Percentiles rank a stretch among this genome's conserved stretches.
Evolutionary conservation across 108 stramenopile species (phyloP).

Genomic region (Nannochloropsis salina): DNA sequence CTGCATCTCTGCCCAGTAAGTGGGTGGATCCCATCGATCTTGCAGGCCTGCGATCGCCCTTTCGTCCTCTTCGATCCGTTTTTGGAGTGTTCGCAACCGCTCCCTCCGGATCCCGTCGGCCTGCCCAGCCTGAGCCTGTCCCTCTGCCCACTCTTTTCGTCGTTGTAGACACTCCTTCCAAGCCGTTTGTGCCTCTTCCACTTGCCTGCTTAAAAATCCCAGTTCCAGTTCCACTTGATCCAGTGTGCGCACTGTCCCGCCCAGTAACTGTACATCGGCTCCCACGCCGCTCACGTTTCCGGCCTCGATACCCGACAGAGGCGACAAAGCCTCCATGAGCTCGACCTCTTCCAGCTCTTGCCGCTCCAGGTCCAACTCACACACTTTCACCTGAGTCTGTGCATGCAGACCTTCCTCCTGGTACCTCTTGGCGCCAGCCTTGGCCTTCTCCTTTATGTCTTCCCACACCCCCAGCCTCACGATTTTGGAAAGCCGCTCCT

Average conservation of each 20-base stretch:
- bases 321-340: background rate
- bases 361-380: background rate
- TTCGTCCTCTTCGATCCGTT: background rate
- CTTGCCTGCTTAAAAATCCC: background rate
- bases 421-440: background rate
- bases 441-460: background rate
- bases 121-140: background rate
- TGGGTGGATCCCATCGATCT: background rate
- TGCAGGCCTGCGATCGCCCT: background rate
- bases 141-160: background rate
- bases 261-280: background rate
- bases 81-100: background rate
- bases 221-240: background rate
- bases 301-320: background rate
- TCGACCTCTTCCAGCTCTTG: background rate
- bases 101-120: background rate
- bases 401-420: background rate
- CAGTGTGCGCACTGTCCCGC: background rate
- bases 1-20: slow-evolving; percentile 6
- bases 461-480: slow-evolving; percentile 12
- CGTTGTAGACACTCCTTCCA: background rate
- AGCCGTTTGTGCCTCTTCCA: background rate
- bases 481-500: slow-evolving; percentile 34
- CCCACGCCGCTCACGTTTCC: background rate
- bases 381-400: background rate